Conservation (phyloP, 78 protist species). For the Dictyostelium purpureum region DNA sequence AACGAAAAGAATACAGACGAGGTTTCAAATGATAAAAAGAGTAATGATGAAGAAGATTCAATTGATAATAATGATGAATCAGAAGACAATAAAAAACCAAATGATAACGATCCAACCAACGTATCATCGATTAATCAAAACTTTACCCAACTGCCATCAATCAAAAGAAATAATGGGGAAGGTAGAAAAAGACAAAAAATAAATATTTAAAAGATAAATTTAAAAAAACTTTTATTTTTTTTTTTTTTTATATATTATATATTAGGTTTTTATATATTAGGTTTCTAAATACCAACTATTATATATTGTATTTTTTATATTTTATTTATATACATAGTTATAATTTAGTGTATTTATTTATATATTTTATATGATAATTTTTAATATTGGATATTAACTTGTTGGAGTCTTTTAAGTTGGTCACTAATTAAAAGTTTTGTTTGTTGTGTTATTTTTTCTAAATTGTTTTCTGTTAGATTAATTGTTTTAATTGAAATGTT, state of each 20-base stretch:
- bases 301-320: not conserved
- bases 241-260: not conserved
- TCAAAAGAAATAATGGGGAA: constrained; percentile 6
- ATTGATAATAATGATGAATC: not conserved
- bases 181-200: constrained; percentile 66
- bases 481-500: constrained; percentile 8
- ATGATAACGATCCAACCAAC: not conserved
- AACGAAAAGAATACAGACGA: not conserved
- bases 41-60: not conserved
- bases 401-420: constrained; percentile 2
- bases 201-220: not conserved
- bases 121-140: constrained; percentile 21
- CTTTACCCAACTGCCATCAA: constrained; percentile 59
- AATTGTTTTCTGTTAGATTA: constrained; percentile 32
- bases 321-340: not conserved
- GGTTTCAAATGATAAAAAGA: not conserved
- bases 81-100: not conserved
- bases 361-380: not conserved
- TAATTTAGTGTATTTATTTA: not conserved
- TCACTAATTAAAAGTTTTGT: not conserved
- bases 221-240: not conserved
- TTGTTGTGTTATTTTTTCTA: not conserved
- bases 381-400: not conserved
- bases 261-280: not conserved
- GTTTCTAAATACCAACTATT: not conserved